Base-by-base conservation (phyloP, 306 rosid species). In the Luffa aegyptiaca region DNA sequence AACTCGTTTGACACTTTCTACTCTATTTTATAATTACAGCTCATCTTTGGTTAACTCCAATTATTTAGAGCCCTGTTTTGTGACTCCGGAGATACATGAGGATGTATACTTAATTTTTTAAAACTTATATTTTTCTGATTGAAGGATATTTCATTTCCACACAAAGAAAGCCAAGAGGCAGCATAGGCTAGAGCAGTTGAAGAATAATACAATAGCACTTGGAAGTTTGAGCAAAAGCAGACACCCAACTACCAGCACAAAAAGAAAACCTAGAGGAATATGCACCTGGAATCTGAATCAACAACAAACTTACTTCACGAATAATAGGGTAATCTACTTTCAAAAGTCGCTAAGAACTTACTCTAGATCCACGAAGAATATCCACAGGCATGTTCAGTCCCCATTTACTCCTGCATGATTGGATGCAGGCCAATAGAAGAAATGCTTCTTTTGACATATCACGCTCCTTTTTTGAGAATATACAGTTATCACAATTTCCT, bases 401-500 rank as follows among this genome's bases (percentile, higher is more conserved):
- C 97, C 97, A 90, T 55, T 62, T 88, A 0, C 90, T 88, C 76
- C 81, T 35, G 85, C 91, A 92, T 63, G 98, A 92, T 74, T 80
- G 90, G 82, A 93, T 86, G 90, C 97, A 90, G 78, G 93, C 93
- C 92, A 93, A 75, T 82, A 93, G 87, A 88, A 93, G 97, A 91
- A 89, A 93, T 55, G 88, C 92, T 89, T 93, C 97, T 85, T 78
- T 90, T 8, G 97, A 92, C 93, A 93, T 81, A 88, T 92, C 91
- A 36, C 91, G 84, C 84, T 89, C 89, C 86, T 83, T 87, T 88
- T 83, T 92, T 62, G 86, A 78, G 84, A 83, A 70, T 71, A 53
- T 81, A 85, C 98, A 93, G 82, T 93, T 93, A 86, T 93, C 98
- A 84, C 98, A 93, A 79, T 88, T 93, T 71, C 91, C 98, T 92